A percentile compares a stretch with the other conserved stretches of the same genome.
Conservation (phyloP, 1,139 yeast species). For the Magnusiomyces fungicola region DNA sequence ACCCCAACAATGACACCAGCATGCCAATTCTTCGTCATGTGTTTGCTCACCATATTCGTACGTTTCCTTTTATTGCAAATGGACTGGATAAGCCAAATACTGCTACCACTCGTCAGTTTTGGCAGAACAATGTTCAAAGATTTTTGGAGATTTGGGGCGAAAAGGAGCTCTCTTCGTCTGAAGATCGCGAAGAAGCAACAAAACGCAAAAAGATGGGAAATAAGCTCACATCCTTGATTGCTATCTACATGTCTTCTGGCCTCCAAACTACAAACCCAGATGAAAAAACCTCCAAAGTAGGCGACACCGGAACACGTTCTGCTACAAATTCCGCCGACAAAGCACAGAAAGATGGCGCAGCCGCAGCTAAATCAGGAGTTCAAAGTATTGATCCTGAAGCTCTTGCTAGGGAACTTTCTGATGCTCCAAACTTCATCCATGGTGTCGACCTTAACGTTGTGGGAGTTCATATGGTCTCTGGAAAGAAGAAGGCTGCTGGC, state of each 20-base stretch:
- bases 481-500: slow-evolving; percentile 1
- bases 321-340: slow-evolving; percentile 13
- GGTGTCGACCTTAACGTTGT: slow-evolving; percentile 57
- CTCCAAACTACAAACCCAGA: slow-evolving; percentile 55
- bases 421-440: slow-evolving; percentile 42
- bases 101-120: slow-evolving; percentile 40
- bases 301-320: slow-evolving; percentile 17
- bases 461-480: slow-evolving; percentile 43
- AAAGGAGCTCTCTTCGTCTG: slow-evolving; percentile 60
- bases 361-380: slow-evolving; percentile 48
- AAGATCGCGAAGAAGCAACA: slow-evolving; percentile 64
- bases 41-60: slow-evolving; percentile 50
- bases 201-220: slow-evolving; percentile 60
- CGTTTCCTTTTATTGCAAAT: slow-evolving; percentile 64
- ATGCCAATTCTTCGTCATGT: slow-evolving; percentile 67
- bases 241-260: slow-evolving; percentile 69
- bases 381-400: slow-evolving; percentile 38
- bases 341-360: slow-evolving; percentile 30
- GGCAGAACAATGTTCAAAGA: slow-evolving; percentile 73
- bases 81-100: slow-evolving; percentile 38
- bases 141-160: slow-evolving; percentile 71
- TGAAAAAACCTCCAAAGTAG: slow-evolving; percentile 39
- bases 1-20: slow-evolving; percentile 6
- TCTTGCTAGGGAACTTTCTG: slow-evolving; percentile 34
- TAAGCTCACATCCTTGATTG: slow-evolving; percentile 53